phyloP scores from a whole-genome alignment of 1,139 yeast genomes.

The Blastobotrys niveus region DNA sequence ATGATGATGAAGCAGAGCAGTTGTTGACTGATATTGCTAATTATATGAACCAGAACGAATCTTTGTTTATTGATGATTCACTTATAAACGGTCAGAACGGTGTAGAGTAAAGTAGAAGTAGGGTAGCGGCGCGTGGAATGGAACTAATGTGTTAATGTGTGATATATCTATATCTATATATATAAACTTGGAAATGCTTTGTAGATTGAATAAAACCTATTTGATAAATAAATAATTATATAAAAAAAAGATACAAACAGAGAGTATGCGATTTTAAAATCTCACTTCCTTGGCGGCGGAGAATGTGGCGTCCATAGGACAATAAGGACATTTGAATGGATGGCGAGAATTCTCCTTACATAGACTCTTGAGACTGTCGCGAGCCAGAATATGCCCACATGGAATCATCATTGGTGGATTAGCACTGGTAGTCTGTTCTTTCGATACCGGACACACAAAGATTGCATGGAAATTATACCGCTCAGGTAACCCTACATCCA shows the following conservation, averaged over 20 bases:
- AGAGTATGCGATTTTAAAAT: conserved; percentile 18
- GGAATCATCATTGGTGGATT: conserved; percentile 62
- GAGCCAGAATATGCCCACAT: conserved; percentile 58
- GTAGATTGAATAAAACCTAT: not conserved
- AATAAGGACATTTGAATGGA: conserved; percentile 62
- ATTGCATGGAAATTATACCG: conserved; percentile 65
- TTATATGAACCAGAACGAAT: conserved; percentile 9
- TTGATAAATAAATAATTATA: too few species aligned
- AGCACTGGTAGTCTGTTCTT: conserved; percentile 63
- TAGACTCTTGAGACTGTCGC: conserved; percentile 43
- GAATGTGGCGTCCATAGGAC: conserved; percentile 43
- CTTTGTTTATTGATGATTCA: conserved; percentile 3
- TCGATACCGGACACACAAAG: conserved; percentile 85
- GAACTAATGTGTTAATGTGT: too few species aligned
- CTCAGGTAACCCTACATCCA: conserved; percentile 51
- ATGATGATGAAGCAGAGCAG: conserved; percentile 3
- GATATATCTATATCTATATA: too few species aligned
- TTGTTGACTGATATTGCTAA: conserved; percentile 3
- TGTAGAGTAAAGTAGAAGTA: too few species aligned
- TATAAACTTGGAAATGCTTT: not conserved
- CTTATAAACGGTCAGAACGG: too few species aligned
- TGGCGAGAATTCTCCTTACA: conserved; percentile 32
- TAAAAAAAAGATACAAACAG: not conserved
- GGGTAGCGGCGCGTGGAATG: too few species aligned
- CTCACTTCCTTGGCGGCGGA: conserved; percentile 28